Base-by-base conservation (phyloP, 2,329 filamentous ascomycete species). In the Penicillium aurantiogriseum region DNA sequence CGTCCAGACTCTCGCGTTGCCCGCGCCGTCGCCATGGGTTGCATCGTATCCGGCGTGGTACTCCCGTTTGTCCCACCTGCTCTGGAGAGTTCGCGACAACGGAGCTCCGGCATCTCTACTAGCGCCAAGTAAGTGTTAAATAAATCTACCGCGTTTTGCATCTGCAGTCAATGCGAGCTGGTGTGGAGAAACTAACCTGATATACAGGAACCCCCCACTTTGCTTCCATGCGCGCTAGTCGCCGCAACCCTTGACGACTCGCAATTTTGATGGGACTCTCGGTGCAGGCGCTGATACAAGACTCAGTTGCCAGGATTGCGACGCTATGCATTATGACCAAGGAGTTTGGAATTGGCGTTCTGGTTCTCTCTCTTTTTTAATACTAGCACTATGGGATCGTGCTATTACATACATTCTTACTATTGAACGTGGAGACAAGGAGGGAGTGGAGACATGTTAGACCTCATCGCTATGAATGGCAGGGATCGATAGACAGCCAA, bases 61-160 rank as follows among this genome's bases (percentile, higher is more conserved):
- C 65, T 79, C 5, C 77, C 78, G 5, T 80, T 79, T 59, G 72
- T 79, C 3, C 78, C 78, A 29, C 77, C 78, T 7, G 78, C 78
- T 5, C 67, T 80, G 11, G 77, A 79, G 59, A 79, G 77, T 58
- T 77, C 75, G 35, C 71, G 75, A 35, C 74, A 78, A 60, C 72
- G 69, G 60, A 76, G 71, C 43, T 67, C 67, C 13, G 73, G 73
- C 35, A 73, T 71, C 47, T 69, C 74, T 15, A 72, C 73, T 61
- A 68, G 69, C 45, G 73, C 69, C 55, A 76, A 76, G 72, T 77
- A 67, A 67, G 70, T 65, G 27, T 45, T 39, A 36, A 23, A 23
- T 23, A 27, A 19, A 17, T 27, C 7, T n/a, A n/a, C n/a, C 27
- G 9, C 19, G 19, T n/a, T 44, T n/a, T 27, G 6, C 7, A 4